A percentile compares a stretch with the other conserved stretches of the same genome.
phyloP scores from a whole-genome alignment of 1,284 basidiomycete species.

The Uromyces viciae-fabae region DNA sequence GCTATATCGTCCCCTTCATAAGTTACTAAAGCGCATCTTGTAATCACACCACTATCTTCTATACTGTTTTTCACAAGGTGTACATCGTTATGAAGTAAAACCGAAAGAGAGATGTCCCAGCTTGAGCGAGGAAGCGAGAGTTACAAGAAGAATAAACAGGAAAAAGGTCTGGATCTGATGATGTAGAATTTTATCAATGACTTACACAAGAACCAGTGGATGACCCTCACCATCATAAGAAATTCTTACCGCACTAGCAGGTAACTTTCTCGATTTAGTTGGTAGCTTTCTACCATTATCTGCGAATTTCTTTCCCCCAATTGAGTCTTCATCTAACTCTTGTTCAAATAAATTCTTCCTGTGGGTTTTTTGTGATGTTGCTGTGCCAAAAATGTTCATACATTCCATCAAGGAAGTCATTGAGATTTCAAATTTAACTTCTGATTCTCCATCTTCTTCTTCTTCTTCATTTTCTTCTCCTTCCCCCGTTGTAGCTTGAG shows the following conservation, averaged over 20 bases:
- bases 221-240: conserved; percentile 34
- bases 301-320: neutral
- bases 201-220: conserved; percentile 32
- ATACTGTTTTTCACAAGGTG: neutral
- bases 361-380: conserved; percentile 19
- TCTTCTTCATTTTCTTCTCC: neutral
- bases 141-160: neutral
- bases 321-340: neutral
- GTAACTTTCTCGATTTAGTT: conserved; percentile 10
- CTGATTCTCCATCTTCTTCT: neutral
- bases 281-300: neutral
- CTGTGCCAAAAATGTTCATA: conserved; percentile 37
- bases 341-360: neutral
- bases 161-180: neutral
- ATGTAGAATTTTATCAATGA: neutral
- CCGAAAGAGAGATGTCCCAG: neutral
- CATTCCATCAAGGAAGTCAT: conserved; percentile 38
- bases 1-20: conserved; percentile 33
- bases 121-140: neutral
- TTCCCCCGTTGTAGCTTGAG: too few relatives aligned
- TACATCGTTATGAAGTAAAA: too few relatives aligned
- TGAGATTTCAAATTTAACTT: conserved; percentile 30
- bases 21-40: conserved; percentile 26
- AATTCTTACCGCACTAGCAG: conserved; percentile 33
- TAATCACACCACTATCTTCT: conserved; percentile 38